Evolutionary conservation across 441 rosid species (phyloP), one percentile per base, ranked within the genome.

Genomic region (Pelargonium myrrhifolium): DNA sequence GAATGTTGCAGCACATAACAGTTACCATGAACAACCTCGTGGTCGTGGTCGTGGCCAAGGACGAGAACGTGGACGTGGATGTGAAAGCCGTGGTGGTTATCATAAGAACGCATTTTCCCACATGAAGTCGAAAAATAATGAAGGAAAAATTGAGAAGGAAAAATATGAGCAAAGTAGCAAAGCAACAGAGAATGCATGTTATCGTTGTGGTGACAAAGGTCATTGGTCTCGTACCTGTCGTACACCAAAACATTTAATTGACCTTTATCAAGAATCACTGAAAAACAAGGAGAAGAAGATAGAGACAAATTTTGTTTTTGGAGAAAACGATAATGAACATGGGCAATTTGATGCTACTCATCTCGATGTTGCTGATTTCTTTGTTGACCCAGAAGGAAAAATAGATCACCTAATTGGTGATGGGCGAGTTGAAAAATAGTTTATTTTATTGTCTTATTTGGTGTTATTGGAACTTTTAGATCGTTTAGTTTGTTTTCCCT

Each of bases 181-280:
- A 45, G 28, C 28, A 26, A 26, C 28, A 26, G 28, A 26, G 1
- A 49, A 49, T 12, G 1, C 15, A 3, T 49, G 56, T 15, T 2
- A 49, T 12, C 18, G 56, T 1, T 49, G 18, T 49, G 56, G n/a
- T 10, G 10, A 0, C 1, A 49, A 49, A 49, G 4, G 15, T 11
- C 56, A 49, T 49, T 49, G 56, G 56, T 1, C 56, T 11, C 14
- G 28, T 51, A 59, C 8, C 0, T 70, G 59, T 17, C 64, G 15
- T 49, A 60, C 56, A 4, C 0, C 67, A 0, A 60, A 65, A n/a
- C 59, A 70, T 74, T 15, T 70, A 1, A 12, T 65, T 18, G 21
- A 64, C 2, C 24, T 70, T 9, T 70, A 65, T 65, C n/a, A 70
- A 22, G 14, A 24, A 9, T 70, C 67, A 20, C 14, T 55, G 21